Conservation (phyloP, 2,329 filamentous ascomycete genomes). For the Metarhizium guizhouense region DNA sequence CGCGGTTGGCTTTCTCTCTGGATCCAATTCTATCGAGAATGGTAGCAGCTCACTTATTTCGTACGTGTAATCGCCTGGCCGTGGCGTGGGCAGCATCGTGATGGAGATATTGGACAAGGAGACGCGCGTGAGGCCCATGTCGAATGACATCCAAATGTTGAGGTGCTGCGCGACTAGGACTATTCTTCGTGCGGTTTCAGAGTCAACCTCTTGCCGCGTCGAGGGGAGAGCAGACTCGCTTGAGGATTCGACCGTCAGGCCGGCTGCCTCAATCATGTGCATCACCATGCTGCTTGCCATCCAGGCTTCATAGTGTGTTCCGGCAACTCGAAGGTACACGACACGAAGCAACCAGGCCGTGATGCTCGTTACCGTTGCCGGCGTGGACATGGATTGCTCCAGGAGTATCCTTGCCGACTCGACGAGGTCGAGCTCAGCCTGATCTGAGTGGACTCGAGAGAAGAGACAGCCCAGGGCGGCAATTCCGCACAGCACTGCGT, state of each 20-base stretch:
- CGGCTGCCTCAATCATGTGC: conserved; percentile 48
- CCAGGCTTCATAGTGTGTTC: conserved; percentile 44
- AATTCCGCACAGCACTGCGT: conserved; percentile 44
- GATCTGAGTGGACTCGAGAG: conserved; percentile 31
- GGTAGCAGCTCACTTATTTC: conserved; percentile 45
- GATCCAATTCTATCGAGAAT: conserved; percentile 44
- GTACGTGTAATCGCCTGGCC: conserved; percentile 31
- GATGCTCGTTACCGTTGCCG: conserved; percentile 19
- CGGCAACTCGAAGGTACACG: conserved; percentile 43
- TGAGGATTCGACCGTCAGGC: conserved; percentile 31
- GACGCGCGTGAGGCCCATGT: conserved; percentile 46
- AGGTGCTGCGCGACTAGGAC: conserved; percentile 46
- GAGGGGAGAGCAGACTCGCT: conserved; percentile 16
- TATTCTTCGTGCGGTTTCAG: conserved; percentile 32
- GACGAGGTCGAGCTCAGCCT: conserved; percentile 35
- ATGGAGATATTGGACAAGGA: conserved; percentile 34
- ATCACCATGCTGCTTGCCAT: conserved; percentile 48
- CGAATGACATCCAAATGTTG: conserved; percentile 51
- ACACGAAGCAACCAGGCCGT: conserved; percentile 44
- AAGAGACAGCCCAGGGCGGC: conserved; percentile 45
- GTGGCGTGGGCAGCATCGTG: conserved; percentile 27
- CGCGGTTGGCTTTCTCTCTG: conserved; percentile 32
- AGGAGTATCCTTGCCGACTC: conserved; percentile 15
- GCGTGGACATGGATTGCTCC: neutral
- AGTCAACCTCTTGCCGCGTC: conserved; percentile 12